phyloP scores from a whole-genome alignment of 1,284 basidiomycete species.

The Microbotryum saponariae region DNA sequence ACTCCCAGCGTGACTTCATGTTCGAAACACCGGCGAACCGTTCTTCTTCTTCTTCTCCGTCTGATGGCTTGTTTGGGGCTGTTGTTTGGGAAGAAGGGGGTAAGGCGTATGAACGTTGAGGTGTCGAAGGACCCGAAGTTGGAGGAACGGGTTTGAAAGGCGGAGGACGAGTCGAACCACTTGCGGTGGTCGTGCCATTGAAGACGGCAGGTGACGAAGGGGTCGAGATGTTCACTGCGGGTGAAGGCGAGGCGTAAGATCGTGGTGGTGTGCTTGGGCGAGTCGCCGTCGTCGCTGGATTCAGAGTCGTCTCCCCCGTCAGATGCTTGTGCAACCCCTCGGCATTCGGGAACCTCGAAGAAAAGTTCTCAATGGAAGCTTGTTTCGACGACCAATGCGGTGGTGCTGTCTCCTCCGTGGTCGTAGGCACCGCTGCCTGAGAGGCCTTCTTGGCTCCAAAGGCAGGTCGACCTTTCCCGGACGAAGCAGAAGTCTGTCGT shows the following conservation, averaged over 20 bases:
- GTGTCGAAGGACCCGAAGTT: slow-evolving; percentile 1
- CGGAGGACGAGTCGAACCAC: background rate
- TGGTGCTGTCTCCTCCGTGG: background rate
- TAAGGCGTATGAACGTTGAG: background rate
- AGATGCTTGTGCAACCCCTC: background rate
- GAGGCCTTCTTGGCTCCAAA: background rate
- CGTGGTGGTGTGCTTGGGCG: slow-evolving; percentile 2
- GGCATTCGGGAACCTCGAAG: slow-evolving; percentile 2
- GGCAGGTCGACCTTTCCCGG: background rate
- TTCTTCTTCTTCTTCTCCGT: slow-evolving; percentile 22
- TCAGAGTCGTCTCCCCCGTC: background rate
- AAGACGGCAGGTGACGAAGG: background rate
- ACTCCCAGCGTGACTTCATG: slow-evolving; percentile 31
- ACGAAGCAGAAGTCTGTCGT: background rate
- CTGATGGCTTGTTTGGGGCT: background rate
- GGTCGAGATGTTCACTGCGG: background rate
- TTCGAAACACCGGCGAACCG: slow-evolving; percentile 27
- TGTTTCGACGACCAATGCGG: background rate
- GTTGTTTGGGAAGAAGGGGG: background rate
- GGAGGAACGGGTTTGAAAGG: slow-evolving; percentile 28
- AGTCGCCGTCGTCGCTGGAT: background rate
- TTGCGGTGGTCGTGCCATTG: background rate
- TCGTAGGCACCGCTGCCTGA: slow-evolving; percentile 2
- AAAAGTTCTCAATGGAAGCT: background rate
- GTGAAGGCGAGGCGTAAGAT: background rate